Evolutionary conservation across 2,329 filamentous ascomycete species (phyloP), one percentile per base, ranked within the genome.

Genomic region (Neofusicoccum sp.): DNA sequence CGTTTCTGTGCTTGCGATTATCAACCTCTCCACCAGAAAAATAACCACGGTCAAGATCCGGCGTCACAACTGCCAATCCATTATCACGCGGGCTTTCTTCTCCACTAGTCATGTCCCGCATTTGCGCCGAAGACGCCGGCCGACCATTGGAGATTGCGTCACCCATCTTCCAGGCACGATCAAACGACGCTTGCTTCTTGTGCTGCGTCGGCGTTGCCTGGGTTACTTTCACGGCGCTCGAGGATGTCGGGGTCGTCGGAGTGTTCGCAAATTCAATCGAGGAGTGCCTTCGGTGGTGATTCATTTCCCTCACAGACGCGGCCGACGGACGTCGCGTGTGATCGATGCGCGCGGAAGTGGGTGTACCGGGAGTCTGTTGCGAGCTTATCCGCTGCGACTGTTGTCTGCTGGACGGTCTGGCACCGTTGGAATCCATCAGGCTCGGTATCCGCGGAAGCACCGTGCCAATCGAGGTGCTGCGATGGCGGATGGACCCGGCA

Each of bases 21-120:
- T 97, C 92, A 9, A 87, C 80, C 69, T 98, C 93, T 14, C 89
- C 89, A 3, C 93, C 91, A 6, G 93, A 97, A 71, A 97, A 96
- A 74, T 98, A 98, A 26, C 93, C 93, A 36, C 91, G 85, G 69
- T 98, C 95, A 14, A 91, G 74, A 63, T 96, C 90, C 47, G 76
- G 70, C 26, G 69, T 71, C 33, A 70, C 63, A 34, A 70, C 64
- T 49, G 67, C 71, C 64, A 74, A 62, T 40, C 67, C 72, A 36
- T 62, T 65, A 51, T 73, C 72, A 44, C 66, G 65, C 5, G 43
- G 56, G 6, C 58, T 16, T 4, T 56, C 60, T 33, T 70, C 68
- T 34, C 9, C 9, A 38, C 36, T n/a, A 28, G 26, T 38, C 11
- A 34, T 9, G 4, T 33, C 45, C 36, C 57, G 38, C 58, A 41